Evolutionary conservation across 306 rosid genomes (phyloP).

Genomic region (Quercus suber): DNA sequence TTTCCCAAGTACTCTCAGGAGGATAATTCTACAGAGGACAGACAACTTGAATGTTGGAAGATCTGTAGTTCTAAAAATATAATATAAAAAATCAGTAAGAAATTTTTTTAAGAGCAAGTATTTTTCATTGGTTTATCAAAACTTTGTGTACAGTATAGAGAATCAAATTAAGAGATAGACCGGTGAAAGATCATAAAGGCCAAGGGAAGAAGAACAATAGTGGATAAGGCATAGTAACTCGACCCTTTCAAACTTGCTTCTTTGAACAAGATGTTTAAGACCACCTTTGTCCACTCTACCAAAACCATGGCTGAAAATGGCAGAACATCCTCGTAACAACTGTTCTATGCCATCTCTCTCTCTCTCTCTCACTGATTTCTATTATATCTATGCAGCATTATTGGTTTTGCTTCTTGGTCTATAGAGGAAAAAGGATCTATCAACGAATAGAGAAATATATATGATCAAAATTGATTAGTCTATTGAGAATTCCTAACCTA

Average conservation of each 20-base stretch:
- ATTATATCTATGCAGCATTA: background rate
- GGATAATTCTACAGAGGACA: slow-evolving; percentile 31
- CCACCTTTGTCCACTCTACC: slow-evolving; percentile 46
- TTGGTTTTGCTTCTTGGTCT: background rate
- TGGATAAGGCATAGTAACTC: slow-evolving; percentile 39
- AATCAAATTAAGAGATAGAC: background rate
- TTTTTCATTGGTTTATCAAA: background rate
- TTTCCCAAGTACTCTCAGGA: slow-evolving; percentile 49
- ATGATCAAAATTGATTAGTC: no score
- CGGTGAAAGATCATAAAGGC: slow-evolving; percentile 27
- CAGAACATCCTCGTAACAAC: slow-evolving; percentile 31
- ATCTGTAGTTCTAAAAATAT: slow-evolving; percentile 35
- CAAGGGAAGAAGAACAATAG: slow-evolving; percentile 44
- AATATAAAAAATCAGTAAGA: background rate
- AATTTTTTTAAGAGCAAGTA: background rate
- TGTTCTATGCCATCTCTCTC: slow-evolving; percentile 23
- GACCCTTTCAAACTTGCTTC: slow-evolving; percentile 44
- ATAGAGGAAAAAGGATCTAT: background rate
- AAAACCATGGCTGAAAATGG: slow-evolving; percentile 48
- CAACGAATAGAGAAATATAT: background rate
- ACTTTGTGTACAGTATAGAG: background rate
- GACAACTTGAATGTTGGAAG: slow-evolving; percentile 41
- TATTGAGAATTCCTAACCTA: no score
- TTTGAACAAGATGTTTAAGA: slow-evolving; percentile 42
- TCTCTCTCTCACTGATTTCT: background rate